Conservation (phyloP, 441 rosid genomes). For the Francoa sonchifolia region DNA sequence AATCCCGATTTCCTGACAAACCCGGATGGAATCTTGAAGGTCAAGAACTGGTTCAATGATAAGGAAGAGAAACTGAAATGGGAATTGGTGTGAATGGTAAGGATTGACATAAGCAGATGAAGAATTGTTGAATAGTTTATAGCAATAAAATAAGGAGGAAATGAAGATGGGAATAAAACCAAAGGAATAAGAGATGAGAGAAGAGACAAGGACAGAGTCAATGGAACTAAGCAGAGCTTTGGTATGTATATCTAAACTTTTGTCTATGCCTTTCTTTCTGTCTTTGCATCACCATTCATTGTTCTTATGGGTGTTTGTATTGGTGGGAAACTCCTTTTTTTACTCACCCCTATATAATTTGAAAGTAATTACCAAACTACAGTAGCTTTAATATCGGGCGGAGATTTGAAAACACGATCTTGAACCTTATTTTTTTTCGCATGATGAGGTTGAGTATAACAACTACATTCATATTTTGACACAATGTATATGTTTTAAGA, state of each 20-base stretch:
- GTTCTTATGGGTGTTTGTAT: too few relatives aligned
- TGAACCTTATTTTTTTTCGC: too few relatives aligned
- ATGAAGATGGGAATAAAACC: constrained; percentile 16
- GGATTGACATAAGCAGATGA: constrained; percentile 23
- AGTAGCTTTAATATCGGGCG: too few relatives aligned
- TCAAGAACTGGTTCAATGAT: constrained; percentile 8
- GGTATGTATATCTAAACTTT: neutral
- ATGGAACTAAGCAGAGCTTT: constrained; percentile 3
- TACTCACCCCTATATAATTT: too few relatives aligned
- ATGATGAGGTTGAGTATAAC: too few relatives aligned
- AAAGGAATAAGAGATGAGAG: too few relatives aligned
- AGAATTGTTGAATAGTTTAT: constrained; percentile 18
- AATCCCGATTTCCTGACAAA: neutral
- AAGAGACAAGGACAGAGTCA: constrained; percentile 38
- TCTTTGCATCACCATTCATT: too few relatives aligned
- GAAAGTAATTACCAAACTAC: too few relatives aligned
- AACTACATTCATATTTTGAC: too few relatives aligned
- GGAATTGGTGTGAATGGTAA: constrained; percentile 11
- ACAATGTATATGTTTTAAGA: too few relatives aligned
- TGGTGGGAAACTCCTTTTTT: too few relatives aligned
- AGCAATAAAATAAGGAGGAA: constrained; percentile 17
- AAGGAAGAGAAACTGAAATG: constrained; percentile 15
- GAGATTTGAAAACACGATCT: too few relatives aligned
- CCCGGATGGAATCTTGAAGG: constrained; percentile 2
- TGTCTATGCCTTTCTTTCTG: neutral